phyloP scores from a whole-genome alignment of 225 moss, liverwort and hornwort genomes.

The Climacium dendroides region DNA sequence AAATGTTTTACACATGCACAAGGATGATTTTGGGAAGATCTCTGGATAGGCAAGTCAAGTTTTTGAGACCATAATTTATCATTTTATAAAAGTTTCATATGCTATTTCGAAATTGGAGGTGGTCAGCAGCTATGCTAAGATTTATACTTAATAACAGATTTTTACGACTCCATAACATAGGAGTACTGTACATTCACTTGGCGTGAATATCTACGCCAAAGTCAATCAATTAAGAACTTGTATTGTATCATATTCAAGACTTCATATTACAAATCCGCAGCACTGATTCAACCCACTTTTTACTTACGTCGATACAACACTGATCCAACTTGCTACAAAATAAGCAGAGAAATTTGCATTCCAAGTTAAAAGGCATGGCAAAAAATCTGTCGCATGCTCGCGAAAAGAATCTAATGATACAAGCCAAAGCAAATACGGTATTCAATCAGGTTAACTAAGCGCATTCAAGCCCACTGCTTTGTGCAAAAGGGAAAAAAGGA shows the following conservation, averaged over 20 bases:
- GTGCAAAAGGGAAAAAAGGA: neutral
- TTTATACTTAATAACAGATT: neutral
- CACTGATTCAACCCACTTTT: neutral
- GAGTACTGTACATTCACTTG: neutral
- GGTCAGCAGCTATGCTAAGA: too few species aligned
- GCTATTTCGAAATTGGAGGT: neutral
- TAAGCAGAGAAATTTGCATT: neutral
- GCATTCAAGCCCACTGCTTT: slow-evolving; percentile 14
- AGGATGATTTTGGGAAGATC: neutral
- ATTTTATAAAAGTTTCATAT: neutral
- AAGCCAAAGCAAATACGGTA: slow-evolving; percentile 32
- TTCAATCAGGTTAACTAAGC: neutral
- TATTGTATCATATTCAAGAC: neutral
- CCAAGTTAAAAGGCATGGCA: neutral
- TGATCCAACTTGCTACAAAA: neutral
- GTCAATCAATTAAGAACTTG: neutral
- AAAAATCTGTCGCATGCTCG: slow-evolving; percentile 13
- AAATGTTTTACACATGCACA: neutral
- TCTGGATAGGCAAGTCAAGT: neutral
- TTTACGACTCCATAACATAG: neutral
- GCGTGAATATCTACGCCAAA: neutral
- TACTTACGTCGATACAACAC: neutral
- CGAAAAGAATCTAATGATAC: slow-evolving; percentile 40
- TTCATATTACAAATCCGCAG: neutral
- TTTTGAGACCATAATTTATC: neutral